Percentiles rank a stretch among this genome's conserved stretches.
phyloP scores from a whole-genome alignment of 257 asterid species.

The Coffea canephora region DNA sequence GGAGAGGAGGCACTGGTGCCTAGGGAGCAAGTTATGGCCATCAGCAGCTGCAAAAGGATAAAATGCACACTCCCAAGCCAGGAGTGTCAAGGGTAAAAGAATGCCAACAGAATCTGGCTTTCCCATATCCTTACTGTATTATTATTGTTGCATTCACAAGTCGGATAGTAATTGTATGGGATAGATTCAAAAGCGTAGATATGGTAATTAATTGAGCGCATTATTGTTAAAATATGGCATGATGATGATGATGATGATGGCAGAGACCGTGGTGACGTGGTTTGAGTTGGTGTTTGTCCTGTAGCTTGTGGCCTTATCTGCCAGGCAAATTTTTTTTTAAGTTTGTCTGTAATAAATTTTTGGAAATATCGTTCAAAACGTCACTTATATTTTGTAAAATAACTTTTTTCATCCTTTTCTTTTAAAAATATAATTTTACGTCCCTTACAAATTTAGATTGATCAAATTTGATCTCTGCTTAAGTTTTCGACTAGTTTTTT shows the following conservation, averaged over 20 bases:
- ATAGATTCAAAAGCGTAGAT: neutral
- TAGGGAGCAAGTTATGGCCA: neutral
- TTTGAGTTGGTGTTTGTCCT: neutral
- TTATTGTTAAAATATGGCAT: neutral
- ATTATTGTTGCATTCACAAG: neutral
- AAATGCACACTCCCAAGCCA: neutral
- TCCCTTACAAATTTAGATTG: no score
- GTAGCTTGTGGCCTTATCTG: no score
- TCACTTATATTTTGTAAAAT: no score
- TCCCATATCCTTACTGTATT: conserved; percentile 4
- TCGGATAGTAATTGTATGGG: neutral
- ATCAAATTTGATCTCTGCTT: no score
- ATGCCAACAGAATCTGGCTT: conserved; percentile 15
- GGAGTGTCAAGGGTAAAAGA: neutral
- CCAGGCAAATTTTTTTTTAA: no score
- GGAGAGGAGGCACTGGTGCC: neutral
- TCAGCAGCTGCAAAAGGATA: neutral
- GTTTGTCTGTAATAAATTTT: no score
- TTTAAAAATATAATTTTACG: no score
- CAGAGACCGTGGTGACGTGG: neutral
- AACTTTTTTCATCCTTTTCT: no score
- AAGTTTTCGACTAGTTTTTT: no score
- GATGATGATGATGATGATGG: neutral
- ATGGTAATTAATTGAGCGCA: neutral
- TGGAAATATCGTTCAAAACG: no score